Base-by-base conservation (phyloP, 345 rosid species). In the Dipteronia sinensis region DNA sequence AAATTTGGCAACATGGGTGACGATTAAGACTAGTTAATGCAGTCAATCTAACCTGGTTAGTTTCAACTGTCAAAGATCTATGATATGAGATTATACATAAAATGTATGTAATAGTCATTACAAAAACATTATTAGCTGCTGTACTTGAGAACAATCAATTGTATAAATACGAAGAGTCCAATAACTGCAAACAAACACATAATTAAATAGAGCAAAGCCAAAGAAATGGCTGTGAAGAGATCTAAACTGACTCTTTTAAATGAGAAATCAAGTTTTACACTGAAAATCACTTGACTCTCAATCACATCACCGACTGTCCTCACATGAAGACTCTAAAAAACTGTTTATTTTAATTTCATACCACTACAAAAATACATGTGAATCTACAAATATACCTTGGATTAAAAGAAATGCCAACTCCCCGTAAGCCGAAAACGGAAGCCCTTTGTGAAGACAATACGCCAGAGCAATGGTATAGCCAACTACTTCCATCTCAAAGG, bases 361-460 rank as follows among this genome's bases (percentile, higher is more conserved):
- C 13, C n/a, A 46, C 72, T 44, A 42, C 11, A 42, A 42, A 42
- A 42, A 42, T 42, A 6, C 16, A 63, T 6, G 25, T 17, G 49
- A 51, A 7, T 10, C 29, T 3, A 3, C 42, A 31, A 73, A 38
- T 44, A 22, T 12, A 94, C 97, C 97, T 87, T 95, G 99, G 79
- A 95, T 79, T 80, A 95, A 85, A 81, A 95, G 93, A 74, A 95
- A 95, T 4, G 85, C 93, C 90, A 89, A 83, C 77, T 95, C 99
- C 8, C 98, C 99, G 69, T 77, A 95, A 82, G 98, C 99, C 0
- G 99, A 96, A 82, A 96, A 96, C 55, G 99, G 97, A 55, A 96
- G 97, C 22, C 93, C 97, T 81, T 90, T 96, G 77, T 94, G 92
- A 73, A 96, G 87, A 77, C 97, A 96, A 84, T 96, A 96, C 3